Conservation (phyloP, 1,139 yeast species). For the Zygoascus sp. region DNA sequence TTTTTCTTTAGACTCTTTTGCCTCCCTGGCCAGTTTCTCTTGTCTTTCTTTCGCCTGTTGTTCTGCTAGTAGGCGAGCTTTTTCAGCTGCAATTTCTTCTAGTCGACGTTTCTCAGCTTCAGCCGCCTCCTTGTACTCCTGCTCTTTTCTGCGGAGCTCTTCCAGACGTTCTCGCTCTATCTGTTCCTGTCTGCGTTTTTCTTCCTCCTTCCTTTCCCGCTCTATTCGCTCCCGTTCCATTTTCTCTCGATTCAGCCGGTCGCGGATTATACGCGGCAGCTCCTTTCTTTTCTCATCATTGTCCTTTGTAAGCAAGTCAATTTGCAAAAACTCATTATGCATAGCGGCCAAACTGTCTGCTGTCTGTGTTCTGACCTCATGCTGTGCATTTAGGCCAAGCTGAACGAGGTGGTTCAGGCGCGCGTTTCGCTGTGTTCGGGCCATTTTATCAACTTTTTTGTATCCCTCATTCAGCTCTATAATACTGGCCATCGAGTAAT, state of each 20-base stretch:
- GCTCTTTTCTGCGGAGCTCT: constrained; percentile 13
- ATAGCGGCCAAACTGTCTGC: neutral
- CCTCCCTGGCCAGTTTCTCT: constrained; percentile 25
- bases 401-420: constrained; percentile 1
- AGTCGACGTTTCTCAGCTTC: constrained; percentile 14
- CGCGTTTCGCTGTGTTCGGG: neutral
- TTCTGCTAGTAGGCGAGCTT: constrained; percentile 22
- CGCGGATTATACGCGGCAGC: neutral
- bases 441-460: constrained; percentile 1
- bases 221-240: constrained; percentile 5
- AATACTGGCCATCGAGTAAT: neutral
- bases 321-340: neutral
- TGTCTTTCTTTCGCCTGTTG: constrained; percentile 23
- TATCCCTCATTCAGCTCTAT: neutral
- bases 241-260: neutral
- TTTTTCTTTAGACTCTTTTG: too few species aligned
- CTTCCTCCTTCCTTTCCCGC: constrained; percentile 8
- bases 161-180: constrained; percentile 18
- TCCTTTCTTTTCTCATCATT: neutral
- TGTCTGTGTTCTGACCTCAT: constrained; percentile 1
- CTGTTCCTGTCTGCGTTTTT: constrained; percentile 11
- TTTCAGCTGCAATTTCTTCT: constrained; percentile 21
- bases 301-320: neutral
- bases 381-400: neutral
- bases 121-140: constrained; percentile 10